Base-by-base conservation (phyloP, 345 rosid genomes). In the Mallotus nudiflorus region DNA sequence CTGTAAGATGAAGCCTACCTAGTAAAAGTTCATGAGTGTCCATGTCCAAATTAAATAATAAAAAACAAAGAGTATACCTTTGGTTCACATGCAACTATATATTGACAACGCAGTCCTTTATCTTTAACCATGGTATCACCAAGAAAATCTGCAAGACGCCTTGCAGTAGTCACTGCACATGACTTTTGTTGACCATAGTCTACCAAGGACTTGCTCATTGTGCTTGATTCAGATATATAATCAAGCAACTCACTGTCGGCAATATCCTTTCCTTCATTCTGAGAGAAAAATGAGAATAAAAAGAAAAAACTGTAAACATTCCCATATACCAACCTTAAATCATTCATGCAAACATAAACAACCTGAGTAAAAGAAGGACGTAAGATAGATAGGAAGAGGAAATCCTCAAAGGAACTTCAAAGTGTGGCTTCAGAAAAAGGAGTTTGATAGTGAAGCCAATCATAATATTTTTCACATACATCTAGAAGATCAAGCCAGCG, bases 401-500 rank as follows among this genome's bases (percentile, higher is more conserved):
- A 12, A 18, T 22, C 37, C 40, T 11, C n/a, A n/a, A 4, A 5
- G 29, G 39, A 48, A n/a, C 15, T 3, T n/a, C 60, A 61, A n/a
- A n/a, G 20, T 27, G 19, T 59, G 58, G 39, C 59, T 45, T 67
- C 15, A 54, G 42, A 39, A 45, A 63, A 55, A 18, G 35, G 25
- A 39, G 53, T 51, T 39, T 35, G 39, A 40, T 57, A 12, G 39
- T 37, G 25, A 60, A 69, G 70, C 25, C 1, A 55, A 49, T 16
- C 45, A 24, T 58, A 50, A 28, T 9, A 35, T 71, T 58, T 71
- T 69, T 53, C 87, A 65, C 93, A 65, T 82, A 93, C 97, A 81
- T 89, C 98, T 54, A 94, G 96, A 73, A 94, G 88, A 84, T 94
- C 98, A 77, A 94, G 97, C 98, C 98, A 91, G 70, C 92, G 88